phyloP scores from a whole-genome alignment of 2,329 filamentous ascomycete species.

The Emericellopsis atlantica region DNA sequence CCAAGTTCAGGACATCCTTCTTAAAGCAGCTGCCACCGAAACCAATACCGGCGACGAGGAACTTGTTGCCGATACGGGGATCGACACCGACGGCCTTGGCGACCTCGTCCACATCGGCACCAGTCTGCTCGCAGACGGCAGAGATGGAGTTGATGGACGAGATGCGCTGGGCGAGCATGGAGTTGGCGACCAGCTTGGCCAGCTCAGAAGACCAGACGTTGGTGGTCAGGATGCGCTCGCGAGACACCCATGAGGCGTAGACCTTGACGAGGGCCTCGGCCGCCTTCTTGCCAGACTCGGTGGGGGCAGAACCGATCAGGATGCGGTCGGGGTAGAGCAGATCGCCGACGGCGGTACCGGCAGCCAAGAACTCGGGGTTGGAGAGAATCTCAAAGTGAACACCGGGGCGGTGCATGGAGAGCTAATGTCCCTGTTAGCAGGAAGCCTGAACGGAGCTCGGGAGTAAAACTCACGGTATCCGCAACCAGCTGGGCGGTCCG shows the following conservation, averaged over 20 bases:
- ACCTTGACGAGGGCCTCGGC: slow-evolving; percentile 51
- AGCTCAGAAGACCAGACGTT: slow-evolving; percentile 71
- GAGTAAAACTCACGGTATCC: slow-evolving; percentile 41
- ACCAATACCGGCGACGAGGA: slow-evolving; percentile 62
- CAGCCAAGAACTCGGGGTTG: slow-evolving; percentile 72
- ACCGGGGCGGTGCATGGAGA: slow-evolving; percentile 46
- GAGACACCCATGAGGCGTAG: slow-evolving; percentile 60
- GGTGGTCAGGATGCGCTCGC: slow-evolving; percentile 54
- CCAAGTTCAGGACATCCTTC: slow-evolving; percentile 64
- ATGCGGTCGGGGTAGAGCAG: slow-evolving; percentile 61
- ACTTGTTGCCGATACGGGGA: slow-evolving; percentile 57
- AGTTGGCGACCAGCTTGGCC: slow-evolving; percentile 67
- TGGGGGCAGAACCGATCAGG: slow-evolving; percentile 58
- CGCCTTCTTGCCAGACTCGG: slow-evolving; percentile 45
- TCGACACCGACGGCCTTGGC: slow-evolving; percentile 56
- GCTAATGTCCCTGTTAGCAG: slow-evolving; percentile 18
- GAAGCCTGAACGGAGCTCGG: slow-evolving; percentile 6
- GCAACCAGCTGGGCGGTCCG: slow-evolving; percentile 58
- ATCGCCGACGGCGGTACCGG: slow-evolving; percentile 62
- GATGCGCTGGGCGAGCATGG: slow-evolving; percentile 69
- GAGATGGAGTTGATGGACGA: slow-evolving; percentile 72
- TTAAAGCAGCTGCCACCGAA: slow-evolving; percentile 76
- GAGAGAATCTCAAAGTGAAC: slow-evolving; percentile 64
- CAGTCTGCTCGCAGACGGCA: slow-evolving; percentile 66
- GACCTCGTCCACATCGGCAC: slow-evolving; percentile 65